A percentile compares a stretch with the other conserved stretches of the same genome.
These are phyloP conservation scores for Paramecium sonneborni DNA, from an alignment of 73 alveolate genomes.

Conservation along the genomic window DNA sequence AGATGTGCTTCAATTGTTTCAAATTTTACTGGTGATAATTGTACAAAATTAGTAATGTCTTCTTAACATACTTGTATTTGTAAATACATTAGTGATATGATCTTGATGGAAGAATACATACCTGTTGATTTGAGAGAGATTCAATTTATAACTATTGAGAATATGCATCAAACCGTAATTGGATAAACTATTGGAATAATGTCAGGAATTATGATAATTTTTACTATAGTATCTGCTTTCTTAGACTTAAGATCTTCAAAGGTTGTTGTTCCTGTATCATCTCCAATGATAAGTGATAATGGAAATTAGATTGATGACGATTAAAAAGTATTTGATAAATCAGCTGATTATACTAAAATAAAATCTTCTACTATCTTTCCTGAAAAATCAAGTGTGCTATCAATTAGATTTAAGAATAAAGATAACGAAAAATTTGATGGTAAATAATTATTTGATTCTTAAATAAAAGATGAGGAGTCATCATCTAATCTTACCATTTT, in stretches of 20 bases:
- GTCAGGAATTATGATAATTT: not conserved
- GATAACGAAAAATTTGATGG: not conserved
- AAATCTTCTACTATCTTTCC: not conserved
- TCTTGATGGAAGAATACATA: not conserved
- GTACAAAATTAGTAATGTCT: not conserved
- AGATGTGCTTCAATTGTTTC: not conserved
- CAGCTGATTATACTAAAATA: not conserved
- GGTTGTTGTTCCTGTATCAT: not conserved
- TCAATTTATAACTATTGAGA: not conserved
- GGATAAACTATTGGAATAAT: not conserved
- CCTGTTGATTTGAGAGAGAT: not conserved
- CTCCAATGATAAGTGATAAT: not conserved
- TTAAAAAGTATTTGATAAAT: not conserved
- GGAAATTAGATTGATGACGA: not conserved
- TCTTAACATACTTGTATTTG: not conserved
- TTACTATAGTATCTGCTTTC: not conserved
- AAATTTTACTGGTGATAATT: slow-evolving; percentile 4
- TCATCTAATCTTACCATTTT: not conserved
- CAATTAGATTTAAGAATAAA: not conserved
- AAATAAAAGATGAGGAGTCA: not conserved
- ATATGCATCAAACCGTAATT: not conserved
- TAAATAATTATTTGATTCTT: not conserved
- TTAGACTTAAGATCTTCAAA: not conserved
- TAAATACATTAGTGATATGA: not conserved
- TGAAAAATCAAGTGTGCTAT: not conserved